Conservation (phyloP, 2,329 filamentous ascomycete species). For the Aureobasidium mangrovei region DNA sequence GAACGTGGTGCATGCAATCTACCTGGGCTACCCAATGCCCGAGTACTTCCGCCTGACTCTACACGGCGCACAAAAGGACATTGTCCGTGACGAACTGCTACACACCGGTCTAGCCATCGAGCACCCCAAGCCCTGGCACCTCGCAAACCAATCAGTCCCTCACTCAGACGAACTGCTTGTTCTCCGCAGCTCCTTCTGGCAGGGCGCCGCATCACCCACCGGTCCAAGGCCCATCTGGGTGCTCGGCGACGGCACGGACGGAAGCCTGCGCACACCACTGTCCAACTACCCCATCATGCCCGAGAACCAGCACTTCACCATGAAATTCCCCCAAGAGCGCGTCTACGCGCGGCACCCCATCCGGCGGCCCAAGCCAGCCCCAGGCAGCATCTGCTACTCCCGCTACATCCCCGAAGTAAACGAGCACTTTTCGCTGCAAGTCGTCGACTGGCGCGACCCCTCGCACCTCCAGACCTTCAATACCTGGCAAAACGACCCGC, state of each 20-base stretch:
- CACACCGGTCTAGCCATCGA: constrained; percentile 35
- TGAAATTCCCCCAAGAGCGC: constrained; percentile 37
- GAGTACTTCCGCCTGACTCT: constrained; percentile 39
- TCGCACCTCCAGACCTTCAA: constrained; percentile 65
- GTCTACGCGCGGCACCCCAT: constrained; percentile 60
- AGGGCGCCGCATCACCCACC: constrained; percentile 35
- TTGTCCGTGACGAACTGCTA: constrained; percentile 34
- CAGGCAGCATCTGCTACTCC: constrained; percentile 65
- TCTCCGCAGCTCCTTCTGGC: constrained; percentile 42
- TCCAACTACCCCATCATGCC: constrained; percentile 35
- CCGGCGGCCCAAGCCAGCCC: constrained; percentile 61
- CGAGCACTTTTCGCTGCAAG: constrained; percentile 71
- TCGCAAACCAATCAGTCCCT: constrained; percentile 23
- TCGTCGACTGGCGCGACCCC: constrained; percentile 55
- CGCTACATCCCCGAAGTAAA: constrained; percentile 67
- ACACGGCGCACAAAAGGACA: constrained; percentile 28
- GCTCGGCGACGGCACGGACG: constrained; percentile 19
- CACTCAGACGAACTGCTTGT: constrained; percentile 39
- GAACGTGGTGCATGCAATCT: constrained; percentile 39
- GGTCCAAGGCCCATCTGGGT: constrained; percentile 33
- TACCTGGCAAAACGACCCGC: constrained; percentile 74
- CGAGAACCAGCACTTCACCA: constrained; percentile 39
- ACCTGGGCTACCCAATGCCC: constrained; percentile 34
- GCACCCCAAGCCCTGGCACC: constrained; percentile 31
- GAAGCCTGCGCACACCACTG: constrained; percentile 17